Percentiles rank a stretch among this genome's conserved stretches.
Conservation (phyloP, 2,329 filamentous ascomycete species). For the Aspergillus tamarii region DNA sequence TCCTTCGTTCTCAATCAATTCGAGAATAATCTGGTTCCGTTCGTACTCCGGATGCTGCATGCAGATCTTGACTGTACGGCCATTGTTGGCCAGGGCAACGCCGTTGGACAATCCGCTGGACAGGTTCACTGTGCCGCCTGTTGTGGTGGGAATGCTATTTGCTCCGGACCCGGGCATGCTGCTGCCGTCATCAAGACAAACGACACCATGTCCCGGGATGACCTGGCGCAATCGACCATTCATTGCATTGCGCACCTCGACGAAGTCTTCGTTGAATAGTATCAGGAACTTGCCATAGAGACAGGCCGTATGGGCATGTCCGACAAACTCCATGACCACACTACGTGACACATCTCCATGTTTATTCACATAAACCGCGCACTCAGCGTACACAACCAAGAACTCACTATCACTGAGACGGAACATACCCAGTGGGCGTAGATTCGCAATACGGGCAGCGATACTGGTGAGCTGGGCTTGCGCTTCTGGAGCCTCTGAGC, state of each 20-base stretch:
- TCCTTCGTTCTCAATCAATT: constrained; percentile 89
- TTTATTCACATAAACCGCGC: constrained; percentile 97
- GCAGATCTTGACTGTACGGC: constrained; percentile 86
- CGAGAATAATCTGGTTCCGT: constrained; percentile 83
- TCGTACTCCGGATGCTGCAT: constrained; percentile 92
- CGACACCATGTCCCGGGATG: constrained; percentile 86
- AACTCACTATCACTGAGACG: constrained; percentile 90
- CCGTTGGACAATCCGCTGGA: constrained; percentile 39
- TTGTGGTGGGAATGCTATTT: constrained; percentile 48
- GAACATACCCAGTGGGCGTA: constrained; percentile 94
- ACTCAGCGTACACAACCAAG: constrained; percentile 90
- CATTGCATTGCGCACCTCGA: constrained; percentile 95
- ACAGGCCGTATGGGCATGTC: constrained; percentile 82
- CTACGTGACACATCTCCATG: constrained; percentile 92
- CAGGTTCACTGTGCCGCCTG: constrained; percentile 29
- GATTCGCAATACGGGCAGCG: constrained; percentile 77
- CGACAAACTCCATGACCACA: constrained; percentile 99
- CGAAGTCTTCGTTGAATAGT: constrained; percentile 93
- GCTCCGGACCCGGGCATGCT: constrained; percentile 41
- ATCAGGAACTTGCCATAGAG: constrained; percentile 91
- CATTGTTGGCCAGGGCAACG: constrained; percentile 34
- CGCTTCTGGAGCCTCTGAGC: constrained; percentile 61
- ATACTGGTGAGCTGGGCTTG: constrained; percentile 76
- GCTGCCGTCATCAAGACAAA: constrained; percentile 81
- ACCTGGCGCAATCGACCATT: constrained; percentile 93